A percentile compares a stretch with the other conserved stretches of the same genome.
phyloP scores from a whole-genome alignment of 2,329 filamentous ascomycete species.

The Verticillium longisporum region DNA sequence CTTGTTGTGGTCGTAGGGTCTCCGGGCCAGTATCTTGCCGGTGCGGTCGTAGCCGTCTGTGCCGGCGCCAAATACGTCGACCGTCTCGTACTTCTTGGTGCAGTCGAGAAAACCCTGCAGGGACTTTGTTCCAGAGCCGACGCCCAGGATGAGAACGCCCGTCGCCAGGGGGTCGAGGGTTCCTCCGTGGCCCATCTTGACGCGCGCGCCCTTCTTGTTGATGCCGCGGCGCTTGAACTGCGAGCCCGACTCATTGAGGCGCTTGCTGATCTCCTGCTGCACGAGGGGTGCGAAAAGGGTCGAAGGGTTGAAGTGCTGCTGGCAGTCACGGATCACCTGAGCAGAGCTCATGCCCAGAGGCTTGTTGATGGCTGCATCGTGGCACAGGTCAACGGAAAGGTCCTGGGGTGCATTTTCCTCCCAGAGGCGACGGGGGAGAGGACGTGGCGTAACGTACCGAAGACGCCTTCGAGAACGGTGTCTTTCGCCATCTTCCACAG shows the following conservation, averaged over 20 bases:
- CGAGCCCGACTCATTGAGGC: conserved; percentile 48
- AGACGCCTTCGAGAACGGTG: conserved; percentile 48
- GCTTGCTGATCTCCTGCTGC: conserved; percentile 49
- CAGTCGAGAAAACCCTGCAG: conserved; percentile 75
- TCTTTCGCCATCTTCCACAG: conserved; percentile 46
- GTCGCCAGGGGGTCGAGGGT: conserved; percentile 93
- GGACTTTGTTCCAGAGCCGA: conserved; percentile 81
- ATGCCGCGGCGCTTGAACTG: conserved; percentile 53
- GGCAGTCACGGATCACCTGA: conserved; percentile 82
- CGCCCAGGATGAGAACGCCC: conserved; percentile 81
- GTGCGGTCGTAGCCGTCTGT: conserved; percentile 88
- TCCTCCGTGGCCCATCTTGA: conserved; percentile 95
- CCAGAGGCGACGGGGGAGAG: not conserved
- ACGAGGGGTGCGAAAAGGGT: conserved; percentile 73
- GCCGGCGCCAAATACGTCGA: conserved; percentile 82
- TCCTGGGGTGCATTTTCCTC: not conserved
- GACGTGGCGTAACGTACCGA: conserved; percentile 31
- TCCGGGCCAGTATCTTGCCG: conserved; percentile 73
- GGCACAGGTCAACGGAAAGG: not conserved
- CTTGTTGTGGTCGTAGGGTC: conserved; percentile 75
- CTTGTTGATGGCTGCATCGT: conserved; percentile 75
- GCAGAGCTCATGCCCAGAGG: conserved; percentile 81
- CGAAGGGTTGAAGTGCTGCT: conserved; percentile 78
- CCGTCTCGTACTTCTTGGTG: conserved; percentile 88
- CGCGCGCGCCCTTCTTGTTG: conserved; percentile 55